phyloP scores from a whole-genome alignment of 176 grass and related monocot species.

The Miscanthus lutarioriparius region DNA sequence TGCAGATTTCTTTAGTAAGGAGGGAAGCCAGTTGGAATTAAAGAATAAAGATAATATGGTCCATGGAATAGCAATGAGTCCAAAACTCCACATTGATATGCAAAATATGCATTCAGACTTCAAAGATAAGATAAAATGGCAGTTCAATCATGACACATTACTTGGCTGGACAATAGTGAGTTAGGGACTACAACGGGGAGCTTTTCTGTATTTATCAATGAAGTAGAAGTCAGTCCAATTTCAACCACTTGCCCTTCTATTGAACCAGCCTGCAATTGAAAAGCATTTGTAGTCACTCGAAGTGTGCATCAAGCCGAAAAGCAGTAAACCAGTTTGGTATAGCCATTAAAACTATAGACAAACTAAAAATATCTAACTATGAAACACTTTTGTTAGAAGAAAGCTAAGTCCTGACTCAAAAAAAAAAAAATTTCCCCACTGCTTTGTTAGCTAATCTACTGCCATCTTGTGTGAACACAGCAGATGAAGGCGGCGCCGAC shows the following conservation, averaged over 20 bases:
- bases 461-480: too few species aligned
- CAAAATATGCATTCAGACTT: neutral
- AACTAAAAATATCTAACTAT: neutral
- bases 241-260: constrained; percentile 79
- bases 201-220: constrained; percentile 66
- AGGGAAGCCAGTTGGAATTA: neutral
- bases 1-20: constrained; percentile 25
- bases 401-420: neutral
- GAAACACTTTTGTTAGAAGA: neutral
- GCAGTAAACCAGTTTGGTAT: neutral
- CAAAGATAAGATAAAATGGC: neutral
- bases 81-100: neutral
- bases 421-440: too few species aligned
- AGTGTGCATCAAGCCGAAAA: neutral
- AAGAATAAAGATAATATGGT: neutral
- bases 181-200: constrained; percentile 72
- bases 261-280: constrained; percentile 61
- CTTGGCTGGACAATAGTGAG: constrained; percentile 73
- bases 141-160: constrained; percentile 4
- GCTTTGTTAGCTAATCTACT: too few species aligned
- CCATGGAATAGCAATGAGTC: too few species aligned
- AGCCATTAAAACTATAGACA: neutral
- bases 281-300: neutral
- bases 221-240: constrained; percentile 64
- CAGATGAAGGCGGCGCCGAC: too few species aligned